These are phyloP conservation scores for Asterella californica DNA, from an alignment of 225 moss, liverwort and hornwort species.

Conservation along the genomic window DNA sequence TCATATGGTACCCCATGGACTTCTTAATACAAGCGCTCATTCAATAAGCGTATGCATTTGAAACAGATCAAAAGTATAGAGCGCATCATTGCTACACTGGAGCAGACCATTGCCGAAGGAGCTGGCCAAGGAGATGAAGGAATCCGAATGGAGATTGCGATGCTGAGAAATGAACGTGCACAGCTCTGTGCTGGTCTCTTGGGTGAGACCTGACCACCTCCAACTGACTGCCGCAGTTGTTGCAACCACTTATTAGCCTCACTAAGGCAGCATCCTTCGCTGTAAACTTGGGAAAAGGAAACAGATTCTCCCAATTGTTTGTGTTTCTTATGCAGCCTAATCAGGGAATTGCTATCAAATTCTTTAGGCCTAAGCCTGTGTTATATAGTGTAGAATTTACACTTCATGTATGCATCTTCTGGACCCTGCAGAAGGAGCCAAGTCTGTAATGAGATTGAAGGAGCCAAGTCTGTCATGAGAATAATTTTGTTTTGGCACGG, in stretches of 20 bases:
- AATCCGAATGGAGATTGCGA: constrained; percentile 99
- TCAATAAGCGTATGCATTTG: background rate
- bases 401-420: constrained; percentile 38
- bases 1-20: background rate
- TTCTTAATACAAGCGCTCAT: background rate
- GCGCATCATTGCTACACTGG: constrained; percentile 97
- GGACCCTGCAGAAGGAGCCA: constrained; percentile 41
- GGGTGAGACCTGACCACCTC: constrained; percentile 74
- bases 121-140: constrained; percentile 99
- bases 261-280: constrained; percentile 26
- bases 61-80: constrained; percentile 97
- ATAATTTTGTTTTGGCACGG: constrained; percentile 40
- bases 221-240: constrained; percentile 29
- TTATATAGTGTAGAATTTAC: constrained; percentile 56
- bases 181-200: constrained; percentile 99
- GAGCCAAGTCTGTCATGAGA: constrained; percentile 50
- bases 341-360: constrained; percentile 41
- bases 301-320: constrained; percentile 29
- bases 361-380: constrained; percentile 51
- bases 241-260: constrained; percentile 24
- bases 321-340: constrained; percentile 31
- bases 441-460: constrained; percentile 45
- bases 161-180: constrained; percentile 92
- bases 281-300: constrained; percentile 32
- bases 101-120: constrained; percentile 98